Evolutionary conservation across 345 rosid species (phyloP).

Genomic region (Citrus mangshanensis): DNA sequence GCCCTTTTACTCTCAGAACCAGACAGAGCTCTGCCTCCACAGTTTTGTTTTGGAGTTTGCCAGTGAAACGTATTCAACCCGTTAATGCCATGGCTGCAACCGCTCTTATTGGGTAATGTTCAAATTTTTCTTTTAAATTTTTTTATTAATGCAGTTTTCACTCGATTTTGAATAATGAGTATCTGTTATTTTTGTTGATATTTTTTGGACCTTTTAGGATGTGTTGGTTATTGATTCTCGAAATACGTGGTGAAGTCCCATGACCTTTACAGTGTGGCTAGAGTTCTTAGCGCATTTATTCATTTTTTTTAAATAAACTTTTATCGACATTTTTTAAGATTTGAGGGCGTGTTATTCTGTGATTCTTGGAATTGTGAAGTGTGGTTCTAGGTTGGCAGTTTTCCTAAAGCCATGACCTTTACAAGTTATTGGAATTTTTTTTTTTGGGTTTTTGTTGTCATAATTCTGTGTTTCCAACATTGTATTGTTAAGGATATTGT

Average conservation of each 20-base stretch:
- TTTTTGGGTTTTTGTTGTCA: not conserved
- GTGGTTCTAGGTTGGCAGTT: not conserved
- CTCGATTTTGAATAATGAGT: not conserved
- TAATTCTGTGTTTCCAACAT: not conserved
- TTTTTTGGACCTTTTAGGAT: not conserved
- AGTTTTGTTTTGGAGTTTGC: conserved; percentile 23
- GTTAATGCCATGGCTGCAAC: conserved; percentile 31
- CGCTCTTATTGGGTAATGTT: conserved; percentile 43
- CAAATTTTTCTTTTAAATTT: not conserved
- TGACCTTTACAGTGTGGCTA: not conserved
- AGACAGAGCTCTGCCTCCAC: conserved; percentile 5
- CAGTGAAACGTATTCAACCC: conserved; percentile 28
- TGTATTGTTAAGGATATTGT: not conserved
- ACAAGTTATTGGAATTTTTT: not conserved
- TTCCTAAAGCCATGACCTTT: not conserved
- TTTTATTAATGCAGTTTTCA: not conserved
- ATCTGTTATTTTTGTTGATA: not conserved
- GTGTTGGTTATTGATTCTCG: not conserved
- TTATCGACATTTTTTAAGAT: not conserved
- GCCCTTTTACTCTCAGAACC: conserved; percentile 15
- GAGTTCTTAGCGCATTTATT: not conserved
- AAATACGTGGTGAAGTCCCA: not conserved
- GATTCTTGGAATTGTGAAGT: not conserved
- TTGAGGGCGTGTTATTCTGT: not conserved
- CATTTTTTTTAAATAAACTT: not conserved